phyloP scores from a whole-genome alignment of 2,329 filamentous ascomycete genomes.

The Alternaria sp. region DNA sequence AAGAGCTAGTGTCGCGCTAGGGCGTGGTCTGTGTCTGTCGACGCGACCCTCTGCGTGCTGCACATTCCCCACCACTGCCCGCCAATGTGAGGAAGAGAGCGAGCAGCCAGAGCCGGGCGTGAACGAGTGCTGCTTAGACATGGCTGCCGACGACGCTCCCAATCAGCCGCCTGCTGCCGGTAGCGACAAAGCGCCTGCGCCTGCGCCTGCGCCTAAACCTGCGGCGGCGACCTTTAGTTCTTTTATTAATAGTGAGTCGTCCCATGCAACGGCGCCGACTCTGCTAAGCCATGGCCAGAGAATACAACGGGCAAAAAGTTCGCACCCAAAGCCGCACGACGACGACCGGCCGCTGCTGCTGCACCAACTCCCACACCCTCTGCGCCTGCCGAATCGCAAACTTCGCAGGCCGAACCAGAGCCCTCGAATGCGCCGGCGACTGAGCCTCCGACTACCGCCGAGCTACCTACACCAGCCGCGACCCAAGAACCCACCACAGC shows the following conservation, averaged over 20 bases:
- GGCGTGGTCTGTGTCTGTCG: slow-evolving; percentile 7
- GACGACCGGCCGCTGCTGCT: slow-evolving; percentile 48
- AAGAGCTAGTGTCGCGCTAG: slow-evolving; percentile 15
- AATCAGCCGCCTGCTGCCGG: slow-evolving; percentile 15
- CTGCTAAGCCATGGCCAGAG: slow-evolving; percentile 31
- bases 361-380: slow-evolving; percentile 2
- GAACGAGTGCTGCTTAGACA: slow-evolving; percentile 9
- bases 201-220: slow-evolving; percentile 22
- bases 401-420: slow-evolving; percentile 10
- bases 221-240: slow-evolving; percentile 30
- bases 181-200: slow-evolving; percentile 23
- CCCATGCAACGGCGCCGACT: slow-evolving; percentile 10
- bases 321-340: slow-evolving; percentile 55
- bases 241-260: slow-evolving; percentile 41
- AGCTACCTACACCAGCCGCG: slow-evolving; percentile 32
- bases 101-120: not conserved
- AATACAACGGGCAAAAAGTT: slow-evolving; percentile 56
- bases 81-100: not conserved
- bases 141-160: slow-evolving; percentile 37
- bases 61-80: not conserved
- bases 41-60: slow-evolving; percentile 4
- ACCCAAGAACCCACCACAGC: slow-evolving; percentile 27
- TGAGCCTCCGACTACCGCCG: slow-evolving; percentile 17
- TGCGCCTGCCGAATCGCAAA: slow-evolving; percentile 17
- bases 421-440: slow-evolving; percentile 12